Evolutionary conservation across 2,329 filamentous ascomycete genomes (phyloP).

Genomic region (Meredithiella fracta): DNA sequence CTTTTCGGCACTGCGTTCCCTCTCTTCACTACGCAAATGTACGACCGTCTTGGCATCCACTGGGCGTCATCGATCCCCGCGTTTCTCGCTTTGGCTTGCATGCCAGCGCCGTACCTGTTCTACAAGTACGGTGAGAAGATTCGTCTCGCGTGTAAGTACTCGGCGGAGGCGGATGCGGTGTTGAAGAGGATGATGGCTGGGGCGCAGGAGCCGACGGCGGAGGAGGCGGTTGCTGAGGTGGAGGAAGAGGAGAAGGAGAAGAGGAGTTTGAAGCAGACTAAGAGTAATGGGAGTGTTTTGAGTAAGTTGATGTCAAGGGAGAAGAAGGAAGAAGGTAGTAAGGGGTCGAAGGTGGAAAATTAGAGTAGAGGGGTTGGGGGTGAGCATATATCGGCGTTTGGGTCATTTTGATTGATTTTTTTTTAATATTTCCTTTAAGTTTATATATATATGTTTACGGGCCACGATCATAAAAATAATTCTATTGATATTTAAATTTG

Average conservation of each 20-base stretch:
- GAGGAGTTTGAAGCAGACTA: background rate
- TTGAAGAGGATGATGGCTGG: conserved; percentile 28
- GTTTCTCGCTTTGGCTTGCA: conserved; percentile 54
- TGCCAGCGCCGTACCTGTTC: conserved; percentile 62
- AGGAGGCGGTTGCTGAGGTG: background rate
- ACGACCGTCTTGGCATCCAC: conserved; percentile 47
- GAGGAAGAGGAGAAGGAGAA: background rate
- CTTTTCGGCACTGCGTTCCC: conserved; percentile 59
- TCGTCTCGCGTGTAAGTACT: conserved; percentile 51
- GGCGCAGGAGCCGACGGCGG: background rate
- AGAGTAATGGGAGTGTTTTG: background rate
- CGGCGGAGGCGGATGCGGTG: conserved; percentile 47
- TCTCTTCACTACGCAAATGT: conserved; percentile 49
- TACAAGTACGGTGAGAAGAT: conserved; percentile 52
- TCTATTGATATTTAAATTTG: too few relatives aligned
- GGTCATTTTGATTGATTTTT: too few relatives aligned
- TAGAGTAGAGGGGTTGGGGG: background rate
- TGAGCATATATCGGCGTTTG: too few relatives aligned
- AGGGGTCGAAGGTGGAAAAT: background rate
- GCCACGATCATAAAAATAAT: too few relatives aligned
- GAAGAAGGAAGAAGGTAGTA: background rate
- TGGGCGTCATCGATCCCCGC: conserved; percentile 61
- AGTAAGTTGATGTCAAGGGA: background rate
- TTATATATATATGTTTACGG: too few relatives aligned
- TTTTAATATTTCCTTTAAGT: too few relatives aligned